A percentile compares a stretch with the other conserved stretches of the same genome.
These are phyloP conservation scores for Naganishia vaughanmartiniae DNA, from an alignment of 768 basidiomycete species.

Conservation along the genomic window DNA sequence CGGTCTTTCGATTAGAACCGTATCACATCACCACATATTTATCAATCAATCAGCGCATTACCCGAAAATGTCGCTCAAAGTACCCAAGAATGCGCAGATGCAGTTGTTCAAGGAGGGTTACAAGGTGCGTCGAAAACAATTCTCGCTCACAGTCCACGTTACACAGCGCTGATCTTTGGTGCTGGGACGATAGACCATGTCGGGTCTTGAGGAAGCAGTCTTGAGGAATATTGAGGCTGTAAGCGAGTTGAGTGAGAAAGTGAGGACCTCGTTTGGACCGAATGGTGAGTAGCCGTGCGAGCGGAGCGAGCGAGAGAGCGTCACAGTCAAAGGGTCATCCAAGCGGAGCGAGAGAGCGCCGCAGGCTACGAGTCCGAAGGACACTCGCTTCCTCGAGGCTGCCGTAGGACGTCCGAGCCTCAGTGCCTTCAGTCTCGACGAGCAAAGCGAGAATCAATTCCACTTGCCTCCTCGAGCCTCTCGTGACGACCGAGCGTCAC, in stretches of 20 bases:
- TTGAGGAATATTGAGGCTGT: constrained; percentile 94
- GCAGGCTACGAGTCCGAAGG: too few relatives aligned
- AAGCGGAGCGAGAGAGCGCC: too few relatives aligned
- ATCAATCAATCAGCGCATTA: not conserved
- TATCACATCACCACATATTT: not conserved
- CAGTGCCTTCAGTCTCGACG: too few relatives aligned
- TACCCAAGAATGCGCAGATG: constrained; percentile 79
- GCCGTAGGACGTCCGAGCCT: too few relatives aligned
- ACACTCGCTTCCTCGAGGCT: too few relatives aligned
- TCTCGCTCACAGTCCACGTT: too few relatives aligned
- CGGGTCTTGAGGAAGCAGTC: constrained; percentile 95
- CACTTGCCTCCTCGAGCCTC: too few relatives aligned
- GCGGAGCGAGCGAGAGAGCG: too few relatives aligned
- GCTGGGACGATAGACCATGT: constrained; percentile 57
- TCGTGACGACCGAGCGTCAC: too few relatives aligned
- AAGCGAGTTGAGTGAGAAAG: constrained; percentile 88
- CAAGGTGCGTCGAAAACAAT: constrained; percentile 62
- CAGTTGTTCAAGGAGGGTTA: constrained; percentile 98
- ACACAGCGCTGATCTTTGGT: not conserved
- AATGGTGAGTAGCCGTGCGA: constrained; percentile 64
- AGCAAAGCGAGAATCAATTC: too few relatives aligned
- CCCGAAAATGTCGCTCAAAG: constrained; percentile 78
- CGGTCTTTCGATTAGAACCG: not conserved
- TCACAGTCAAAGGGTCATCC: too few relatives aligned
- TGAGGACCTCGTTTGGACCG: constrained; percentile 92